Evolutionary conservation across 768 basidiomycete species (phyloP), one percentile per base, ranked within the genome.

Genomic region (Kwoniella sp.): DNA sequence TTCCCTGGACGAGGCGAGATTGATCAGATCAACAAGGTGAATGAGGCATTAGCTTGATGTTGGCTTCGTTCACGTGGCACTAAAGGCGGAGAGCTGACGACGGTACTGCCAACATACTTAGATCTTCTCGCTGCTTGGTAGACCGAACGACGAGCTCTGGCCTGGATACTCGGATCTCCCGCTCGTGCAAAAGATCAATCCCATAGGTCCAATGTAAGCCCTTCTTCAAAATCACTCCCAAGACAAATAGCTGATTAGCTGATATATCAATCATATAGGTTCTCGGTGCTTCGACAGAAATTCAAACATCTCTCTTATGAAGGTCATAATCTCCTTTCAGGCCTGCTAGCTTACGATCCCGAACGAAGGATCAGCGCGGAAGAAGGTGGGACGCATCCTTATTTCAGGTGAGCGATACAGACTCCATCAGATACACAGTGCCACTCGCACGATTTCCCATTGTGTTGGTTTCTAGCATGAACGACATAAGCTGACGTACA

Each of bases 1-100:
- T 92, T 98, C 78, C 95, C 94, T 81, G 93, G 94, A n/a, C 89
- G 94, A 74, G 88, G 88, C 40, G 96, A 99, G 78, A 83, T 95
- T 15, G 95, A 99, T 74, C 87, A 98, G 65, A 83, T 98, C 52
- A 86, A 86, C 54, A 90, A 91, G 88, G 83, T 83, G 44, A 58
- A 78, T 68, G 88, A 83, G 83, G 44, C 58, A 78, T 68, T 21
- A 1, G 24, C 26, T 54, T 54, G 19, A 37, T 47, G 29, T 19
- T 8, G 19, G 2, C 44, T 1, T 15, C 27, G 25, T 13, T 33
- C 29, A 48, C 0, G 53, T 36, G 19, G 10, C n/a, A n/a, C n/a
- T n/a, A n/a, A n/a, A n/a, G n/a, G n/a, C n/a, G n/a, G n/a, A 12
- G n/a, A 7, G 22, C 22, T 47, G 46, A 47, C 19, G 19, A 8